Evolutionary conservation across 352 stramenopile species (phyloP).

Genomic region (Phytophthora idaei): DNA sequence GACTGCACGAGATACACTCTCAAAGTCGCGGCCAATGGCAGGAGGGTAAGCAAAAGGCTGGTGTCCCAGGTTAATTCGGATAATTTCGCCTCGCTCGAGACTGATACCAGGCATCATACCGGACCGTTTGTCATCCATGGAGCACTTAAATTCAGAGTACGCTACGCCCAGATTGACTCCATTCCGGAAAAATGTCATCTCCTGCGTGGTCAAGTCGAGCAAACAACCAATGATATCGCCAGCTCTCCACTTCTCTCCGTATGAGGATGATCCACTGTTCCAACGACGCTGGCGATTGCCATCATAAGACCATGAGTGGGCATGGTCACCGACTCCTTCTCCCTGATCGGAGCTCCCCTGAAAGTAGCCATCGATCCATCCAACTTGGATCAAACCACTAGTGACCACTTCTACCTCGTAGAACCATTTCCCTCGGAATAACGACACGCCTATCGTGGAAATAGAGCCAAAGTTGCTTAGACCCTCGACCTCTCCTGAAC

Average conservation of each 20-base stretch:
- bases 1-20: conserved; percentile 69
- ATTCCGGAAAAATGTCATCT: conserved; percentile 92
- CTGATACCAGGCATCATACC: conserved; percentile 89
- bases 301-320: conserved; percentile 94
- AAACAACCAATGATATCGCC: conserved; percentile 93
- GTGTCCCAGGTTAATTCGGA: conserved; percentile 85
- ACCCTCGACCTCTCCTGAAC: conserved; percentile 85
- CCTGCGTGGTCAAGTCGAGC: conserved; percentile 76
- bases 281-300: conserved; percentile 91
- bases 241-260: conserved; percentile 91
- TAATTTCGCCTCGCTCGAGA: conserved; percentile 87
- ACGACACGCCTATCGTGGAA: conserved; percentile 70
- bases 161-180: conserved; percentile 83
- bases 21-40: conserved; percentile 62
- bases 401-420: conserved; percentile 93
- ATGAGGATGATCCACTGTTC: conserved; percentile 90
- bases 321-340: conserved; percentile 90
- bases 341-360: conserved; percentile 91
- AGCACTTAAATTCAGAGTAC: conserved; percentile 72
- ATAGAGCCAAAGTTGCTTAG: conserved; percentile 91
- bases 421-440: conserved; percentile 92
- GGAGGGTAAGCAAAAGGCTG: conserved; percentile 80
- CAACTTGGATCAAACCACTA: conserved; percentile 92
- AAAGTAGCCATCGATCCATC: conserved; percentile 93
- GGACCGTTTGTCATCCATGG: conserved; percentile 47